Evolutionary conservation across 164 flowering plant species (phyloP).

Genomic region (Aristolochia californica): DNA sequence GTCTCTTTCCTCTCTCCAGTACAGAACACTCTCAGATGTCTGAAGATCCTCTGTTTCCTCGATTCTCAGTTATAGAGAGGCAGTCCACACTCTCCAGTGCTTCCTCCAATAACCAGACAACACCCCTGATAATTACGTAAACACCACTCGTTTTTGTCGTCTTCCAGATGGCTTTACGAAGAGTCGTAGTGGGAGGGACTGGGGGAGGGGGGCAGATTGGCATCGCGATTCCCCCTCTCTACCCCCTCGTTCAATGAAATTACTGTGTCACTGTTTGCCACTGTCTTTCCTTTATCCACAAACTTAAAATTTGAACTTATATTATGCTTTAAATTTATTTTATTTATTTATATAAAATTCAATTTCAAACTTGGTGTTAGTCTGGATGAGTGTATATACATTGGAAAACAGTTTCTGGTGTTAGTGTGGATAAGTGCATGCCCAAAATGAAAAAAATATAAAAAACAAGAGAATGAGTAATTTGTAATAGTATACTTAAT

Average conservation of each 20-base stretch:
- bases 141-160: background rate
- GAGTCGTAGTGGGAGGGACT: background rate
- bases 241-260: background rate
- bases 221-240: background rate
- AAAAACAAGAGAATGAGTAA: no score
- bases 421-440: background rate
- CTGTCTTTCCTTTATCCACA: background rate
- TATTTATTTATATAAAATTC: no score
- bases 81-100: background rate
- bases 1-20: no score
- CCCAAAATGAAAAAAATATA: no score
- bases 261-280: background rate
- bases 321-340: no score
- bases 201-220: background rate
- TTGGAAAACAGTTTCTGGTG: no score
- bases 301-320: no score
- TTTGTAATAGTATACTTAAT: no score
- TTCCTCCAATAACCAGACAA: background rate
- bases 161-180: background rate
- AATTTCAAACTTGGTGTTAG: no score
- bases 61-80: background rate
- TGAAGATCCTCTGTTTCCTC: background rate
- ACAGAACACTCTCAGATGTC: background rate
- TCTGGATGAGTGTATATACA: no score
- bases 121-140: background rate